phyloP scores from a whole-genome alignment of 805 yeast species.

The Candida dendrica region DNA sequence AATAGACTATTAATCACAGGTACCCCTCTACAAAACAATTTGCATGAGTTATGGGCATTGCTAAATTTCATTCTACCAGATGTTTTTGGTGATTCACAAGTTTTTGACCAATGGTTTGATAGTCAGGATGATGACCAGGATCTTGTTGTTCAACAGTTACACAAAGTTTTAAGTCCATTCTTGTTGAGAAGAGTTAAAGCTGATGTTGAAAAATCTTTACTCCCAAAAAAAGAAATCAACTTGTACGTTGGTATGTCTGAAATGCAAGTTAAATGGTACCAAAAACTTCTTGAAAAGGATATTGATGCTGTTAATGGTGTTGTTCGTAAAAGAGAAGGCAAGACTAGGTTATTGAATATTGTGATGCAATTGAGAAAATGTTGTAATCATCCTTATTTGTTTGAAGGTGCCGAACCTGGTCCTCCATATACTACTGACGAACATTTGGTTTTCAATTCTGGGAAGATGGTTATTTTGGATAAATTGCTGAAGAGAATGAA shows the following conservation, averaged over 20 bases:
- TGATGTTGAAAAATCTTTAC: constrained; percentile 84
- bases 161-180: constrained; percentile 83
- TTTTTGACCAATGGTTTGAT: constrained; percentile 91
- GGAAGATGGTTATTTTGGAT: constrained; percentile 85
- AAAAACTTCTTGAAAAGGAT: constrained; percentile 80
- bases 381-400: constrained; percentile 93
- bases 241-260: constrained; percentile 91
- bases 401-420: constrained; percentile 99
- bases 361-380: constrained; percentile 97
- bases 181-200: constrained; percentile 82
- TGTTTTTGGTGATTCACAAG: constrained; percentile 85
- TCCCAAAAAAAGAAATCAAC: constrained; percentile 87
- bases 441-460: constrained; percentile 83
- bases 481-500: constrained; percentile 68
- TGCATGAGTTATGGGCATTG: constrained; percentile 95
- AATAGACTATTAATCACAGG: constrained; percentile 88
- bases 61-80: constrained; percentile 88
- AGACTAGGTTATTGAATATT: constrained; percentile 82
- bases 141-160: constrained; percentile 78
- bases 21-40: constrained; percentile 89
- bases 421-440: constrained; percentile 96
- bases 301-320: constrained; percentile 96
- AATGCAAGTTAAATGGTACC: constrained; percentile 93
- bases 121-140: constrained; percentile 58
- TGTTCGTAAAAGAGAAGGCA: constrained; percentile 89